Percentiles rank a stretch among this genome's conserved stretches.
Evolutionary conservation across 768 basidiomycete species (phyloP).

Genomic region (Tulasnella sp.): DNA sequence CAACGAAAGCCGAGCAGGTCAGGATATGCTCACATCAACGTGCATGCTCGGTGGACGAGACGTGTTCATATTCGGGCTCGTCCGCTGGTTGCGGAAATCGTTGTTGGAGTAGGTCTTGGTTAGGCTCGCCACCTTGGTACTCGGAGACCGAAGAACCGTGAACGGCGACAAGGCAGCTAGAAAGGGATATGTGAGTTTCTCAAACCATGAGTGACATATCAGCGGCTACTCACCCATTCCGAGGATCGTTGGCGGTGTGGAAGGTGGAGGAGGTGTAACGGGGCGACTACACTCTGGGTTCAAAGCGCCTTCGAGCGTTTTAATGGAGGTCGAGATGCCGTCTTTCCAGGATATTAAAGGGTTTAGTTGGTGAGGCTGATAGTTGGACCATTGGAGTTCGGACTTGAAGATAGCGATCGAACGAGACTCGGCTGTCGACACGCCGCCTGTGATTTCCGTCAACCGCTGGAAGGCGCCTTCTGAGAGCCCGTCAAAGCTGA

Average conservation of each 20-base stretch:
- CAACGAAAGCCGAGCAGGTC: background rate
- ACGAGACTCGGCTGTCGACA: background rate
- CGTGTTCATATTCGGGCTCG: conserved; percentile 71
- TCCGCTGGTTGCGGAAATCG: conserved; percentile 74
- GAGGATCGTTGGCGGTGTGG: conserved; percentile 23
- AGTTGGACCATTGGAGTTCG: conserved; percentile 21
- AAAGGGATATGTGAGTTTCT: background rate
- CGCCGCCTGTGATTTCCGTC: background rate
- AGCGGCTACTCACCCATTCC: conserved; percentile 19
- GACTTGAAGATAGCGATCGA: conserved; percentile 11
- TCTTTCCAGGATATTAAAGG: conserved; percentile 6
- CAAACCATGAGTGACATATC: background rate
- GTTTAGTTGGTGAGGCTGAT: conserved; percentile 17
- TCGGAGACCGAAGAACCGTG: conserved; percentile 64
- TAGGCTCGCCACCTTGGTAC: conserved; percentile 52
- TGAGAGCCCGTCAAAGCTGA: conserved; percentile 17
- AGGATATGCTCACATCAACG: conserved; percentile 53
- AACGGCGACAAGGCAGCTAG: conserved; percentile 45
- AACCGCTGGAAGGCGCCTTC: conserved; percentile 13
- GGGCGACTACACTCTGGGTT: background rate
- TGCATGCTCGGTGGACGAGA: conserved; percentile 84
- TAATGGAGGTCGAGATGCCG: background rate
- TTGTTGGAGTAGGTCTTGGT: conserved; percentile 80
- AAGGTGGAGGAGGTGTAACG: conserved; percentile 1
- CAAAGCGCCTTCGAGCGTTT: conserved; percentile 4